Evolutionary conservation across 371 early-diverging fungal species (phyloP), one percentile per base, ranked within the genome.

Genomic region (Blastocladiella emersonii): DNA sequence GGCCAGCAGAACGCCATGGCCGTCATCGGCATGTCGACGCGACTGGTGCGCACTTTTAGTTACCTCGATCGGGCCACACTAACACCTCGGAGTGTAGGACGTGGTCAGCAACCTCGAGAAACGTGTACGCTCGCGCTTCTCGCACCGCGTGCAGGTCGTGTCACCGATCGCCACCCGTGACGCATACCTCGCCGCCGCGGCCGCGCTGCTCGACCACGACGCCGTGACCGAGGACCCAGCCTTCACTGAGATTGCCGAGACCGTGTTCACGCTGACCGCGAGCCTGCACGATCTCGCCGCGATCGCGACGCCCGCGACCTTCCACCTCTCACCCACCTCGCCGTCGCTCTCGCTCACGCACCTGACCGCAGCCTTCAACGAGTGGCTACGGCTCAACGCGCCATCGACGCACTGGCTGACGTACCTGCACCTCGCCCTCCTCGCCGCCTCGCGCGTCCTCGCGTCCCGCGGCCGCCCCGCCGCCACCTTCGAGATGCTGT

Each of bases 101-200:
- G 83, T 86, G 7, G 69, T 92, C 23, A 86, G 88, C 49, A 67
- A 89, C 41, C 65, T 95, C 30, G 96, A 95, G 71, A 95, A 95
- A 67, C 85, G 96, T 13, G 95, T 95, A 62, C 92, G 92, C 64
- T 93, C 93, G 25, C 79, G 96, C 37, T 95, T 93, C 72, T 93
- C 93, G 13, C 92, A 92, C 70, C 78, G 93, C 23, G 84, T 85
- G 48, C 83, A n/a, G n/a, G n/a, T 93, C 27, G 80, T 83, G 61
- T 75, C 87, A 5, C 84, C 80, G 62, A 80, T 85, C 1, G 73
- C 83, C 0, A 59, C 73, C n/a, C 72, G 19, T 1, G 48, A 1
- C 25, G n/a, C 17, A 8, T 48, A 21, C 25, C 17, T 8, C n/a
- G 6, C 21, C 8, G 48, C 25, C n/a, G 48, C 23, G 27, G 10